phyloP scores from a whole-genome alignment of 2,329 filamentous ascomycete species.

The Claviceps paspali region DNA sequence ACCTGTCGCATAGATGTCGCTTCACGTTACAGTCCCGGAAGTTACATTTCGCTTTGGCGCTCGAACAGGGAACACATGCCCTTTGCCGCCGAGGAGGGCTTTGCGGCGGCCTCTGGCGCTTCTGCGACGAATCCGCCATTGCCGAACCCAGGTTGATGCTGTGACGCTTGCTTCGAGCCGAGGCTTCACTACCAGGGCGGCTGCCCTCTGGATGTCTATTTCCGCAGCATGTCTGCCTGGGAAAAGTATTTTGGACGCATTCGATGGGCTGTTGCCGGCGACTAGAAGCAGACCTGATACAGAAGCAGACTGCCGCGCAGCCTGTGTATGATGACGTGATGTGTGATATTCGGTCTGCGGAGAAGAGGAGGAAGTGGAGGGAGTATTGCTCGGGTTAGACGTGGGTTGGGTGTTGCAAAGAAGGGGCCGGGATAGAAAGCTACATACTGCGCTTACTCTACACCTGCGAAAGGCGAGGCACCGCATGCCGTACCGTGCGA shows the following conservation, averaged over 20 bases:
- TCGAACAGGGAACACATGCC: too few relatives aligned
- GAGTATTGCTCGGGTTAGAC: too few relatives aligned
- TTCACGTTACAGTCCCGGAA: conserved; percentile 12
- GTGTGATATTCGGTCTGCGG: too few relatives aligned
- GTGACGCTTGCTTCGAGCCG: too few relatives aligned
- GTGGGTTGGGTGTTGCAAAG: neutral
- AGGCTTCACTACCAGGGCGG: too few relatives aligned
- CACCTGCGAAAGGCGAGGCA: neutral
- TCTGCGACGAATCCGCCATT: conserved; percentile 15
- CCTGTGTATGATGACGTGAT: too few relatives aligned
- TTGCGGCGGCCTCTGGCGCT: too few relatives aligned
- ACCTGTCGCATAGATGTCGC: conserved; percentile 16
- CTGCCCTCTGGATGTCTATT: conserved; percentile 9
- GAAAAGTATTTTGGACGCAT: neutral
- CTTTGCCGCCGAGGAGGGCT: too few relatives aligned
- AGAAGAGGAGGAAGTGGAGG: too few relatives aligned
- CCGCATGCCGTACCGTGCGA: neutral
- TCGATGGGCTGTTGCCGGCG: neutral
- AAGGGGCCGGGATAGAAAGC: neutral
- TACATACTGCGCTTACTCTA: neutral
- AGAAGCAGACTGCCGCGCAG: too few relatives aligned
- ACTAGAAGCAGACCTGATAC: neutral
- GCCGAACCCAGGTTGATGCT: conserved; percentile 15
- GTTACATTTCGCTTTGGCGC: conserved; percentile 6
- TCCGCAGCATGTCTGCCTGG: neutral